phyloP scores from a whole-genome alignment of 2,329 filamentous ascomycete species.

The Whalleya microplaca region DNA sequence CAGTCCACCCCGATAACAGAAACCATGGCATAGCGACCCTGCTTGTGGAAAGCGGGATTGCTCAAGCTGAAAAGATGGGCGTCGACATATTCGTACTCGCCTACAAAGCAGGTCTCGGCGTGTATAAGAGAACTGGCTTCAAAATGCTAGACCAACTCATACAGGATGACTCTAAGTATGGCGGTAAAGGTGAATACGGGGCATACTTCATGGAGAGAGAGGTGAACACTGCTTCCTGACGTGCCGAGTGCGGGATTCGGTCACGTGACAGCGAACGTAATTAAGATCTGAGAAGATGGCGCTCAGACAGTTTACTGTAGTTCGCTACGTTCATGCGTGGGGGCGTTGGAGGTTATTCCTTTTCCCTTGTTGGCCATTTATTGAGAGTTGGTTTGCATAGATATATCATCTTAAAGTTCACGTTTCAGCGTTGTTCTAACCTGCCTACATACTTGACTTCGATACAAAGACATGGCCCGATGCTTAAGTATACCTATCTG shows the following conservation, averaged over 20 bases:
- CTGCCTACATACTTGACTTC: too few relatives aligned
- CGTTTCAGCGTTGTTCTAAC: too few relatives aligned
- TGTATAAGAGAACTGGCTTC: conserved; percentile 31
- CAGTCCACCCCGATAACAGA: conserved; percentile 28
- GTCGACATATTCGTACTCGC: conserved; percentile 31
- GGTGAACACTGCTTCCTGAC: background rate
- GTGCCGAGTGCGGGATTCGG: background rate
- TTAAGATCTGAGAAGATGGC: background rate
- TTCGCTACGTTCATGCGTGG: background rate
- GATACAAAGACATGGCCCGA: too few relatives aligned
- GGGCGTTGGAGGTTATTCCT: too few relatives aligned
- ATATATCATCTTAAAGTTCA: too few relatives aligned
- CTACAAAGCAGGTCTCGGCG: conserved; percentile 15
- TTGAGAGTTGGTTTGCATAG: too few relatives aligned
- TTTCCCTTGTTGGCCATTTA: too few relatives aligned
- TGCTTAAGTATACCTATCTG: too few relatives aligned
- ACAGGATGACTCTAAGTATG: conserved; percentile 28
- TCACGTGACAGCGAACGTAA: background rate
- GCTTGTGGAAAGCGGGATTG: conserved; percentile 26
- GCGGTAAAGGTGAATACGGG: conserved; percentile 26
- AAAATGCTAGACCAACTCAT: conserved; percentile 20
- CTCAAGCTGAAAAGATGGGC: conserved; percentile 26
- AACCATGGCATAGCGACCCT: conserved; percentile 27
- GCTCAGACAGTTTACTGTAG: background rate
- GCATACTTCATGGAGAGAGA: conserved; percentile 29